phyloP scores from a whole-genome alignment of 768 basidiomycete species.

The Lactarius pseudohatsudake region DNA sequence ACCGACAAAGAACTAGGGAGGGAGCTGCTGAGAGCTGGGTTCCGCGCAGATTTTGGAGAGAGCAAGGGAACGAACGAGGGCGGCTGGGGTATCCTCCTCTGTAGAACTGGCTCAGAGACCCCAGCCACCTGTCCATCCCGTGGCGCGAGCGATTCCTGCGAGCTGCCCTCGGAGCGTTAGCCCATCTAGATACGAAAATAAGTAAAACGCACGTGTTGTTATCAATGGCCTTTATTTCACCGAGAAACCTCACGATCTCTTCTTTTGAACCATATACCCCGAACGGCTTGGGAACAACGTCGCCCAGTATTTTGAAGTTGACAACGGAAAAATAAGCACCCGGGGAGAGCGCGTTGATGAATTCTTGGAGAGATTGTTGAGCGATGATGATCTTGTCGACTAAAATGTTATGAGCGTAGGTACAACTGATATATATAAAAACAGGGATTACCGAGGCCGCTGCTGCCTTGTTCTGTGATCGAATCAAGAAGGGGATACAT shows the following conservation, averaged over 20 bases:
- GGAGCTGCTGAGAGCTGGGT: slow-evolving; percentile 21
- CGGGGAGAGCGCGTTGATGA: slow-evolving; percentile 51
- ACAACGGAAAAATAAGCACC: slow-evolving; percentile 55
- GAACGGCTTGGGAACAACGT: slow-evolving; percentile 46
- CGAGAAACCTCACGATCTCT: slow-evolving; percentile 49
- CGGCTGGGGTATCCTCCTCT: slow-evolving; percentile 10
- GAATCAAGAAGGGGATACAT: slow-evolving; percentile 55
- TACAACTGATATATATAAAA: background rate
- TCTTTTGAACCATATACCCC: slow-evolving; percentile 59
- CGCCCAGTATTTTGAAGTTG: slow-evolving; percentile 54
- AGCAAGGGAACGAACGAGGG: slow-evolving; percentile 38
- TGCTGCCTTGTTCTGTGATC: slow-evolving; percentile 49
- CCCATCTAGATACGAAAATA: background rate
- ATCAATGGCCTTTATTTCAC: slow-evolving; percentile 39
- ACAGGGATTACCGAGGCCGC: slow-evolving; percentile 48
- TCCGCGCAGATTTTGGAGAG: slow-evolving; percentile 32
- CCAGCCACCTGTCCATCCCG: slow-evolving; percentile 20
- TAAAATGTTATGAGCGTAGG: slow-evolving; percentile 29
- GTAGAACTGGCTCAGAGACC: slow-evolving; percentile 25
- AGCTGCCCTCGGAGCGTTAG: slow-evolving; percentile 22
- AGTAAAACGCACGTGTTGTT: slow-evolving; percentile 40
- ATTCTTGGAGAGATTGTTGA: slow-evolving; percentile 47
- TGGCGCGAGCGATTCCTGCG: slow-evolving; percentile 25
- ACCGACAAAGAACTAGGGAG: slow-evolving; percentile 35
- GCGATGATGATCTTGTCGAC: slow-evolving; percentile 65